Base-by-base conservation (phyloP, 164 flowering plant species). In the Piper betle region DNA sequence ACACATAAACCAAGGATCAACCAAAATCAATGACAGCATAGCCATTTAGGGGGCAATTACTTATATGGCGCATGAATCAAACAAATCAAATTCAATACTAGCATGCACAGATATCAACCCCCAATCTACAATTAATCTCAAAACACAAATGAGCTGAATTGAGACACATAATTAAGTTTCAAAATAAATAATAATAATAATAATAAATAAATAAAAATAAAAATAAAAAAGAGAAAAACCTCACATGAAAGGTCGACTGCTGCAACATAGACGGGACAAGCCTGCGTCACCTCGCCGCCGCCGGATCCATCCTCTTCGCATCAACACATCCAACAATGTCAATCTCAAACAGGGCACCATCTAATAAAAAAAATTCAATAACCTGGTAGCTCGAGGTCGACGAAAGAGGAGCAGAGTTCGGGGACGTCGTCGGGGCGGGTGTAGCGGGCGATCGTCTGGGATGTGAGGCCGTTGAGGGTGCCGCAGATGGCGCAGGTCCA, bases 401-500 rank as follows among this genome's bases (percentile, higher is more conserved):
- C 70, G 73, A 90, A 93, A 1, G 97, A 86, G 17, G 97, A 91
- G 67, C 56, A 69, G 82, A 84, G 81, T 75, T 94, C 99, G 20
- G 99, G 72, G 64, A 83, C 81, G 5, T 93, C 78, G 42, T 81
- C 76, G 6, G 96, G 89, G 2, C 59, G 74, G 4, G 97, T 82
- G 72, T 84, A 88, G 18, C 93, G 79, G 57, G 86, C 66, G 48
- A 88, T 79, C 59, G 86, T 73, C 42, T 83, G 54, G 38, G 88
- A 69, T 9, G 89, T 62, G 61, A 91, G 85, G 50, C 95, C 99
- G 58, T 91, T 91, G 63, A 83, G 81, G 33, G 92, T 84, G 5
- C 97, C 96, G 53, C 99, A 94, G 40, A 94, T 91, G 7, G 85
- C 59, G 66, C 99, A 94, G 57, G 37, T 77, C 99, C 99, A 94